A percentile compares a stretch with the other conserved stretches of the same genome.
Conservation (phyloP, 2,329 filamentous ascomycete genomes). For the Setomelanomma holmii region DNA sequence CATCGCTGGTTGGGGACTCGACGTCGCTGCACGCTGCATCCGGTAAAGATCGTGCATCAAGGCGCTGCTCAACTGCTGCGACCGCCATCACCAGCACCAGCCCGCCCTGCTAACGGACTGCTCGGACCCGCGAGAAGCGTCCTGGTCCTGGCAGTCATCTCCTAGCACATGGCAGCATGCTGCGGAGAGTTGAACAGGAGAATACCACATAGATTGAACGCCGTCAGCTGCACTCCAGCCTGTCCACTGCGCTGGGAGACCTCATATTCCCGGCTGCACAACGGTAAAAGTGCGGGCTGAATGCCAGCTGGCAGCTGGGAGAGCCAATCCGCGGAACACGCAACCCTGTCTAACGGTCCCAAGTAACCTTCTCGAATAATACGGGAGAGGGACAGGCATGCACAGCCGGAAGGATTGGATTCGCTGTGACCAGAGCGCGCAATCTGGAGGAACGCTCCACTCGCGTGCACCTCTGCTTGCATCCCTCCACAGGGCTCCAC, state of each 20-base stretch:
- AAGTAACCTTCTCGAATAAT: constrained; percentile 9
- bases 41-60: constrained; percentile 1
- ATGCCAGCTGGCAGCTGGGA: constrained; percentile 6
- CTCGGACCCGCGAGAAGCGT: not conserved
- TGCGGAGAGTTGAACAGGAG: not conserved
- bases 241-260: not conserved
- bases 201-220: not conserved
- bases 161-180: not conserved
- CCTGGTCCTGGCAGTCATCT: not conserved
- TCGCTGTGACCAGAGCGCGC: not conserved
- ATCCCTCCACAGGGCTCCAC: not conserved
- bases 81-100: not conserved
- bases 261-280: constrained; percentile 2
- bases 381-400: not conserved
- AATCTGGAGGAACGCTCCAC: constrained; percentile 3
- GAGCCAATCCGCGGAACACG: constrained; percentile 1
- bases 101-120: not conserved
- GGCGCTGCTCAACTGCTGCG: constrained; percentile 4
- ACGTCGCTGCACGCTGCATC: not conserved
- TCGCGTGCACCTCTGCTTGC: constrained; percentile 1
- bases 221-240: constrained; percentile 1
- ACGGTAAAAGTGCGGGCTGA: constrained; percentile 11
- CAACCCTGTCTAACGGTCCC: constrained; percentile 6
- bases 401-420: not conserved
- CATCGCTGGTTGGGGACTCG: constrained; percentile 2